Conservation (phyloP, 2,329 filamentous ascomycete species). For the Fusarium veterinarium region DNA sequence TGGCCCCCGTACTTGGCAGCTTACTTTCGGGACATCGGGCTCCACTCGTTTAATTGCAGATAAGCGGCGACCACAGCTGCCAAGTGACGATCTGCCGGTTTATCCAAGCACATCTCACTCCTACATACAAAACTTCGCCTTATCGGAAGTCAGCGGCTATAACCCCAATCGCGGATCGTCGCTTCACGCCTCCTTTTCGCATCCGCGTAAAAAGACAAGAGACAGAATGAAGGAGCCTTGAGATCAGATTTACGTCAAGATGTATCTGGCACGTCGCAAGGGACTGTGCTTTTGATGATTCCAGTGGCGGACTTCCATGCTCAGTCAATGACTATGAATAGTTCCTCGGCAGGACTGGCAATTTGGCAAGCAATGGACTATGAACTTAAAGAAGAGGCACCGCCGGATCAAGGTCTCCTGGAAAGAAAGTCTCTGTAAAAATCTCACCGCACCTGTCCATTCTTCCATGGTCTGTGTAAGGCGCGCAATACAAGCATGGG, state of each 20-base stretch:
- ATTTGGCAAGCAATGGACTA: background rate
- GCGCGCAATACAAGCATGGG: too few species aligned
- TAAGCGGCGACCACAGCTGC: constrained; percentile 5
- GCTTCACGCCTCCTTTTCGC: too few species aligned
- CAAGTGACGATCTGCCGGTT: background rate
- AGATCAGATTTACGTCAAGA: background rate
- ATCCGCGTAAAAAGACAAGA: accelerated
- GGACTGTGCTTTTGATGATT: background rate
- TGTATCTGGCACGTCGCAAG: accelerated
- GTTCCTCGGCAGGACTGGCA: background rate
- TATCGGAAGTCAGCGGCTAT: background rate
- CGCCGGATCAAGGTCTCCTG: background rate
- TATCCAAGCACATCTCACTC: background rate
- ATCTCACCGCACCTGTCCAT: background rate
- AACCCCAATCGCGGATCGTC: background rate
- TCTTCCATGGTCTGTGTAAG: background rate
- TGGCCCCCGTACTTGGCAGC: background rate
- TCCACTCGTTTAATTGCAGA: constrained; percentile 4
- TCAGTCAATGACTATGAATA: background rate
- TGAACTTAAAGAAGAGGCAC: background rate
- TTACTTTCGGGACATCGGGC: background rate
- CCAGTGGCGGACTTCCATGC: background rate
- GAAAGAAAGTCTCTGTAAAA: accelerated
- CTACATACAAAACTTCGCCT: accelerated
- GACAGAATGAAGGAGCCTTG: accelerated